These are phyloP conservation scores for Elsinoe batatas DNA, from an alignment of 2,329 filamentous ascomycete genomes.

Conservation along the genomic window DNA sequence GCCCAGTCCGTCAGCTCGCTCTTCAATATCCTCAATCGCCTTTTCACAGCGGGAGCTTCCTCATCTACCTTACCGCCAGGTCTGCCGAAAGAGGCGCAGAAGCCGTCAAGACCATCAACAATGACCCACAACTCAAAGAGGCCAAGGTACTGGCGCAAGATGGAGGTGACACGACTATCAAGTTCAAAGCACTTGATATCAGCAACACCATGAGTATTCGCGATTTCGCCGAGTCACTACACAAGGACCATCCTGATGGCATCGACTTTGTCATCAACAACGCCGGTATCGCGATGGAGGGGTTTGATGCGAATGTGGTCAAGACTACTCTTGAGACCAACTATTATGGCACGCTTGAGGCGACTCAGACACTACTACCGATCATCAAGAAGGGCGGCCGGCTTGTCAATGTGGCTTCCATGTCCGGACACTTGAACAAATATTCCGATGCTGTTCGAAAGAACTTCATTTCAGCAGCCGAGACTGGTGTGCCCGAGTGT, in stretches of 20 bases:
- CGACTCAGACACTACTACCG: conserved; percentile 37
- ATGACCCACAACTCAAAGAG: conserved; percentile 36
- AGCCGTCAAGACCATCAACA: conserved; percentile 35
- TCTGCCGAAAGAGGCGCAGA: conserved; percentile 39
- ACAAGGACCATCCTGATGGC: conserved; percentile 37
- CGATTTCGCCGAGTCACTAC: conserved; percentile 33
- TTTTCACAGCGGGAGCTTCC: conserved; percentile 37
- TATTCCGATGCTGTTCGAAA: conserved; percentile 36
- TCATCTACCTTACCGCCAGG: conserved; percentile 46
- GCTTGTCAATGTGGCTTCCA: conserved; percentile 42
- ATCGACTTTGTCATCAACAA: conserved; percentile 48
- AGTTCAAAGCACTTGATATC: conserved; percentile 41
- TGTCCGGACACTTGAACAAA: conserved; percentile 35
- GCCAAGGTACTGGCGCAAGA: conserved; percentile 37
- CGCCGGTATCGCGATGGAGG: conserved; percentile 40
- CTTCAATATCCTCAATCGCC: conserved; percentile 43
- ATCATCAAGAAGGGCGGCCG: conserved; percentile 37
- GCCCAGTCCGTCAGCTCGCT: conserved; percentile 42
- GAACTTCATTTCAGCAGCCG: conserved; percentile 33
- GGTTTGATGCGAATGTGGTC: conserved; percentile 40
- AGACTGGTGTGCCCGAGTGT: conserved; percentile 34
- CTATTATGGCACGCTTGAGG: conserved; percentile 43
- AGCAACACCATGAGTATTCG: conserved; percentile 36
- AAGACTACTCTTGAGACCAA: conserved; percentile 41
- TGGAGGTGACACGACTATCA: conserved; percentile 38